phyloP scores from a whole-genome alignment of 441 rosid species.

The Jatropha multifida region DNA sequence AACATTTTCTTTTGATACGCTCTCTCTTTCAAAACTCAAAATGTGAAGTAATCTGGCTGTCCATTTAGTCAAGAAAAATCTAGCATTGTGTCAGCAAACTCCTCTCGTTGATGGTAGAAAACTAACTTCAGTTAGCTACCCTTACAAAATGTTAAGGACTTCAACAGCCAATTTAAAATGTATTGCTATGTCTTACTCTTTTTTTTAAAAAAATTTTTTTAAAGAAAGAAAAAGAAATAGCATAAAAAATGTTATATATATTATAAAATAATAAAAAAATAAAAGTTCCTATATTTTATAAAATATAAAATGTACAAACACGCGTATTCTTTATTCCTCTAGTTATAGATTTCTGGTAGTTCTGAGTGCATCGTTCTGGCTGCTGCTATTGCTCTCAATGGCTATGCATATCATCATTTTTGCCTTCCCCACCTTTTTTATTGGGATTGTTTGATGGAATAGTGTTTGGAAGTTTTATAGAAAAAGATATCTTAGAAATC shows the following conservation, averaged over 20 bases:
- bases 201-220: no score
- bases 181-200: background rate
- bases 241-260: no score
- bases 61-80: background rate
- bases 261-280: no score
- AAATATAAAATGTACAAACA: no score
- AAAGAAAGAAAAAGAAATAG: no score
- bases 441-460: background rate
- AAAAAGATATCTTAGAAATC: background rate
- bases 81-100: background rate
- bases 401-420: background rate
- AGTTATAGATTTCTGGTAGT: background rate
- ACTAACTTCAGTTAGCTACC: background rate
- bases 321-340: no score
- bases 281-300: no score
- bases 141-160: background rate
- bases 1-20: background rate
- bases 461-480: background rate
- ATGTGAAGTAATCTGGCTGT: background rate
- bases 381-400: background rate
- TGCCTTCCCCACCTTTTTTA: background rate
- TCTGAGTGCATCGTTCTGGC: background rate
- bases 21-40: background rate
- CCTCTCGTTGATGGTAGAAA: background rate
- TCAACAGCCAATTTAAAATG: background rate